phyloP scores from a whole-genome alignment of 495 filamentous ascomycete genomes.

The Hyaloscypha hepaticicola region DNA sequence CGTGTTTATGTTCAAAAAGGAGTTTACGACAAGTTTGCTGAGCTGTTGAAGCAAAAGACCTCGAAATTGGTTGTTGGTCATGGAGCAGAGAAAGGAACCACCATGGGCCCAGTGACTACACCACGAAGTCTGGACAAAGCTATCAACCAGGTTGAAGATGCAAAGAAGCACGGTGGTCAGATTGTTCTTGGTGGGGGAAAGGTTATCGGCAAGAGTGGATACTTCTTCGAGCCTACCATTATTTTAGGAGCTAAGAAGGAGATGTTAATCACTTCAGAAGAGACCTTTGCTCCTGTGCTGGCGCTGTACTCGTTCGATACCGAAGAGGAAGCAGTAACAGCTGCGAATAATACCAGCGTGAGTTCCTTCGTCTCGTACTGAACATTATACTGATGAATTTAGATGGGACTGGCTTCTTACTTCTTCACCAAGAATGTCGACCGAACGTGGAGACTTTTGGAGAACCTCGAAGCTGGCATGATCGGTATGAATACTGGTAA shows the following conservation, averaged over 20 bases:
- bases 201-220: constrained; percentile 49
- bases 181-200: constrained; percentile 58
- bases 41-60: constrained; percentile 53
- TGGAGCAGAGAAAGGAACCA: constrained; percentile 55
- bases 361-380: constrained; percentile 21
- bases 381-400: background rate
- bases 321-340: constrained; percentile 63
- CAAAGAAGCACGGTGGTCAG: constrained; percentile 56
- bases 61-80: constrained; percentile 62
- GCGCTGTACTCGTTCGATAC: constrained; percentile 69
- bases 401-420: constrained; percentile 69
- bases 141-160: constrained; percentile 60
- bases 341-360: constrained; percentile 61
- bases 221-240: constrained; percentile 74
- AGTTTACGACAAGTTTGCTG: constrained; percentile 54
- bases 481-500: constrained; percentile 67
- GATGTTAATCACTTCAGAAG: constrained; percentile 67
- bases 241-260: constrained; percentile 58
- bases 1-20: constrained; percentile 65
- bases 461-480: constrained; percentile 76
- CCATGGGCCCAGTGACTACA: constrained; percentile 69
- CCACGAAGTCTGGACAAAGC: constrained; percentile 63
- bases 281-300: constrained; percentile 68
- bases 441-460: constrained; percentile 67
- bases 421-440: constrained; percentile 75